Evolutionary conservation across 805 yeast species (phyloP), one percentile per base, ranked within the genome.

Genomic region (Hanseniaspora hatyaiensis): DNA sequence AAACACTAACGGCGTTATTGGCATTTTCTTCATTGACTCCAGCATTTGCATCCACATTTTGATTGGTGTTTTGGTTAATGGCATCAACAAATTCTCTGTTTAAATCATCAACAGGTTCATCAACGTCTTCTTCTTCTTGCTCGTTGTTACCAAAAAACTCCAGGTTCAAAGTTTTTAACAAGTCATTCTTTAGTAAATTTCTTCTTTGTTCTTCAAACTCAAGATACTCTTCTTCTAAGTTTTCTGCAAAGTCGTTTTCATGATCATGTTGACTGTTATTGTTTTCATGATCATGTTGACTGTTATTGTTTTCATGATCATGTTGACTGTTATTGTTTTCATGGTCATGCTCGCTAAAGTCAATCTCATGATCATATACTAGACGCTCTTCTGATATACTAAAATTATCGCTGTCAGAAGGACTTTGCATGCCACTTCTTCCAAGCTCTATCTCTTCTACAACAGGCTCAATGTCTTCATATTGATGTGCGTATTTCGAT

Each of bases 11-110:
- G 12, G 43, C 46, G n/a, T 47, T 30, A 12, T 16, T 51, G 51
- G 9, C 50, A 57, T 54, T 55, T 4, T 56, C 54, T 8, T 52
- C 50, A 13, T 52, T 51, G 12, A 40, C 38, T 19, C 39, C 44
- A 33, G 29, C 29, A 8, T 28, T 39, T 3, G 45, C 53, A 9
- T 36, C 49, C 18, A 26, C 40, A 11, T 48, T 52, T 19, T 46
- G 52, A 4, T 31, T 37, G 8, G 26, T 39, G 29, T 44, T 44
- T 51, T 63, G 63, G 6, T 61, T 61, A 43, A 63, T 65, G 15
- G 57, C 57, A 4, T 51, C 57, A 6, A 56, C 62, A 24, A 59
- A 59, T 3, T 55, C 61, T 18, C 55, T 58, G 33, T 50, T 51
- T 16, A 38, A 51, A 46, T 42, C 45, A 13, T 39, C 22, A n/a